Evolutionary conservation across 2,329 filamentous ascomycete genomes (phyloP), one percentile per base, ranked within the genome.

Genomic region (Colletotrichum endophyticum): DNA sequence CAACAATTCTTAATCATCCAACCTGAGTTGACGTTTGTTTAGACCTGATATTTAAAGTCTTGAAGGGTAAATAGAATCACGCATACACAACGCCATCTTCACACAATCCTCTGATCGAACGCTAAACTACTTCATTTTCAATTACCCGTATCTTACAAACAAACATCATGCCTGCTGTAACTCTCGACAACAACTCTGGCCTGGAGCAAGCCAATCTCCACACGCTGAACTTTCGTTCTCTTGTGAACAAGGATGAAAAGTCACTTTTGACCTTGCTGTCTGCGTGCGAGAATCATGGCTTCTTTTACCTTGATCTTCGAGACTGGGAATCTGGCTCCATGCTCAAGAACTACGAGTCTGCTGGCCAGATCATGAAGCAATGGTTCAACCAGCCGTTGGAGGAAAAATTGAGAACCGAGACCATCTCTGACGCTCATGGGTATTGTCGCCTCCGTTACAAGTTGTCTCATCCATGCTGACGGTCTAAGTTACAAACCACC

Each of bases 401-500:
- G 16, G 39, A 44, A 19, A 44, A 44, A 0, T 0, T n/a, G 39
- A 44, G 39, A n/a, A 44, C 39, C 16, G 19, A 44, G 16, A 44
- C 39, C 39, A 44, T 44, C 39, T 44, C 39, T 19, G 19, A 44
- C 39, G 39, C 39, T n/a, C 39, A 44, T 44, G 19, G 39, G 39
- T 44, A 44, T 44, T 16, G 8, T 0, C 16, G 2, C 16, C 6
- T 9, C 39, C 5, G 0, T 6, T 44, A 0, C 8, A 5, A n/a
- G 5, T n/a, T 44, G 0, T n/a, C 16, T n/a, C 0, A 44, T 44
- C 0, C 0, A 44, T n/a, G 16, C 0, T 44, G 19, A 44, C 39
- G 16, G 6, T 44, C 2, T 5, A 44, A 44, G 39, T 44, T 44
- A 44, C 39, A 44, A 44, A 44, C 39, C 39, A 19, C 39, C 39